These are phyloP conservation scores for Kalanchoe fedtschenkoi DNA, from an alignment of 164 flowering plant genomes.

Conservation along the genomic window DNA sequence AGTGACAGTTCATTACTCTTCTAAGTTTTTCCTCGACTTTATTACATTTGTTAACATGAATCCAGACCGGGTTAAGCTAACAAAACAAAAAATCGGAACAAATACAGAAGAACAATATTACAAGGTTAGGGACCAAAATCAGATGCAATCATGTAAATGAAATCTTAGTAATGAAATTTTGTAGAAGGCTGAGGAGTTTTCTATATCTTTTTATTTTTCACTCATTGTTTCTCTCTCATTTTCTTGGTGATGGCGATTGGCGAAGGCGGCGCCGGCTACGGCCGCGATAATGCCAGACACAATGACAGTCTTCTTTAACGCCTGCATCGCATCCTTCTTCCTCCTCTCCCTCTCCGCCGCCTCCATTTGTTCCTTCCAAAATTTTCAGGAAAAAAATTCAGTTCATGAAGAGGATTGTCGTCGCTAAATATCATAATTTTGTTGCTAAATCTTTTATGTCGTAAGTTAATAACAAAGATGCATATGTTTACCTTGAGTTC, in stretches of 20 bases:
- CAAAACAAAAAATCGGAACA: no score
- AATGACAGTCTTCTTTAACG: conserved; percentile 26
- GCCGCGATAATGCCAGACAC: conserved; percentile 42
- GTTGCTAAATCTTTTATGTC: no score
- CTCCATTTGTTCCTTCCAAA: conserved; percentile 19
- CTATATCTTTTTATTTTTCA: background rate
- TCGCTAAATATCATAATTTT: no score
- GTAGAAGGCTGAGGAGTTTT: background rate
- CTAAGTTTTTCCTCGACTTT: no score
- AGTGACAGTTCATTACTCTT: no score
- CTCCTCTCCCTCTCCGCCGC: conserved; percentile 11
- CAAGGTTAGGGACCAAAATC: no score
- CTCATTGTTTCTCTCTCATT: conserved; percentile 32
- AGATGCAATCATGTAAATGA: no score
- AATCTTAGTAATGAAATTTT: no score
- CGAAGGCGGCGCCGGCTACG: conserved; percentile 43
- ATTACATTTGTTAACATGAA: no score
- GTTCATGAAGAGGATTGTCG: background rate
- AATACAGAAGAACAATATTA: no score
- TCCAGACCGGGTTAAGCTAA: no score
- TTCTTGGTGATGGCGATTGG: conserved; percentile 49
- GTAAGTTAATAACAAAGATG: no score
- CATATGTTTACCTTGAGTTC: conserved; percentile 17
- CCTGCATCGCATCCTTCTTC: conserved; percentile 21
- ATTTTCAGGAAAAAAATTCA: background rate